Conservation (phyloP, 2,329 filamentous ascomycete species). For the Lojkania enalia region DNA sequence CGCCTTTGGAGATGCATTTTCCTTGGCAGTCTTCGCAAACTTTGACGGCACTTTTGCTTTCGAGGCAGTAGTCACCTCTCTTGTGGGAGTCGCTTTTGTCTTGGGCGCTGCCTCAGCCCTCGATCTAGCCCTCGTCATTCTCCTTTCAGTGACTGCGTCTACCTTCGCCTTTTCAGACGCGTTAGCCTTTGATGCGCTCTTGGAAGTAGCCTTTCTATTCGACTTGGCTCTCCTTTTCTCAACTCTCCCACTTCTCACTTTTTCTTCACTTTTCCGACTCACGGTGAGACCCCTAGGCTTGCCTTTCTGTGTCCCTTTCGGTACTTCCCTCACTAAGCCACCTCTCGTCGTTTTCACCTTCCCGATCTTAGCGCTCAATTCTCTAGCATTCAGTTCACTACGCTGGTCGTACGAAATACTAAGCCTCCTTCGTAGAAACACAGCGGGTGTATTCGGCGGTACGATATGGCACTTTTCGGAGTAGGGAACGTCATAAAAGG, state of each 20-base stretch:
- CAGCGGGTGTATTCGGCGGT: constrained; percentile 17
- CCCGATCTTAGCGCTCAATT: constrained; percentile 13
- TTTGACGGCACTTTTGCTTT: too few relatives aligned
- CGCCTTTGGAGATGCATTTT: not conserved
- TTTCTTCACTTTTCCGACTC: not conserved
- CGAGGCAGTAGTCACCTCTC: too few relatives aligned
- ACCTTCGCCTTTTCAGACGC: not conserved
- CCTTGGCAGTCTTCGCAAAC: not conserved
- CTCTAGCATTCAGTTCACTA: constrained; percentile 7
- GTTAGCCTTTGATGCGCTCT: not conserved
- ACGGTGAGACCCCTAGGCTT: constrained; percentile 2
- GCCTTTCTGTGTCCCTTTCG: constrained; percentile 3
- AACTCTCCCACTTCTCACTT: not conserved
- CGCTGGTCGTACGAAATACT: not conserved
- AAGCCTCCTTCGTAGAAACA: not conserved
- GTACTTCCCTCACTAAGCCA: constrained; percentile 3
- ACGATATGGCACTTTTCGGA: constrained; percentile 4
- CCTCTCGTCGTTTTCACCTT: constrained; percentile 13
- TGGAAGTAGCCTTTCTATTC: not conserved
- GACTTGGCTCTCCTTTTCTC: not conserved
- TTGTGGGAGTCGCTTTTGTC: too few relatives aligned
- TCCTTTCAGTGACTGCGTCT: too few relatives aligned
- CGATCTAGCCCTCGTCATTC: too few relatives aligned
- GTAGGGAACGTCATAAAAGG: constrained; percentile 11
- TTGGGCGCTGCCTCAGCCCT: too few relatives aligned